Base-by-base conservation (phyloP, 148 eudicot species). In the Selenicereus undatus region DNA sequence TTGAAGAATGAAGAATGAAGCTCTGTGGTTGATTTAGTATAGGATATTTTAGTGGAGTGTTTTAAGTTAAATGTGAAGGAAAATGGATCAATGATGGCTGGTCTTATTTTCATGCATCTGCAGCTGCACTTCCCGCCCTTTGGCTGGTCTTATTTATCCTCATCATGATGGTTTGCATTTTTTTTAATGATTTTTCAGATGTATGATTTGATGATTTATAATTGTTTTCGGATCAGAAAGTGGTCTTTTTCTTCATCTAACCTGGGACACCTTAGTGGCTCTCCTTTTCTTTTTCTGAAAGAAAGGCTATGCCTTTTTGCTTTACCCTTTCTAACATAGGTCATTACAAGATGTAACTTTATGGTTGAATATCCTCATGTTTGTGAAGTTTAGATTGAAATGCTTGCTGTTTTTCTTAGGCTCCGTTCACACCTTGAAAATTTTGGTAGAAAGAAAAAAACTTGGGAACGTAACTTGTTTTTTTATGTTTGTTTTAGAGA, bases 71-170 rank as follows among this genome's bases (percentile, higher is more conserved):
- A 48, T 48, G 12, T 48, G 52, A 35, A 78, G 85, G 10, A 29
- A 51, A 48, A 79, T 83, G 54, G 82, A 58, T 78, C 72, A 77
- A 22, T 78, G 73, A 71, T 82, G 65, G 58, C 36, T 74, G 48
- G 21, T 83, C 71, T 78, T 73, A 30, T 77, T 79, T 83, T 29
- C 32, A 4, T 39, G 5, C 8, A 5, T 39, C 43, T 39, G 7
- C 43, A 39, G 43, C 43, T 39, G 5, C 5, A 39, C 8, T 39
- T 39, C 43, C 43, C 43, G 3, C 5, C 43, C 43, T 39, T 39
- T 39, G 43, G 43, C 32, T 32, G 32, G 32, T 32, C 32, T 32
- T 32, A 32, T 32, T 1, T 32, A 4, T 39, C 43, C 43, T 39
- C 43, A 39, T 39, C 43, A 39, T 39, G 43, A 39, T 39, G 43